phyloP scores from a whole-genome alignment of 768 basidiomycete genomes.

The Boletus sensibilis region DNA sequence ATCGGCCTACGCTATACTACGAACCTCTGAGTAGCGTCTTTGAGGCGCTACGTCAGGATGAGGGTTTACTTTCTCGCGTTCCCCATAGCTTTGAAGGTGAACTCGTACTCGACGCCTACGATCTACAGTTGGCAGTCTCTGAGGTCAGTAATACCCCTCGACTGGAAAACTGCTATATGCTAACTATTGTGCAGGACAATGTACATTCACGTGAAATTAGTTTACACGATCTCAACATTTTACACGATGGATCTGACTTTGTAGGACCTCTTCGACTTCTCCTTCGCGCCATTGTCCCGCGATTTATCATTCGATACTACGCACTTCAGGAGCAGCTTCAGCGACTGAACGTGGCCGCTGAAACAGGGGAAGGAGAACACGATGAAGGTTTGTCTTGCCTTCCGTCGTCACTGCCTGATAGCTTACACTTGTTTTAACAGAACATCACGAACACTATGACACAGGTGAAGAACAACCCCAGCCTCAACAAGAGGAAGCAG shows the following conservation, averaged over 20 bases:
- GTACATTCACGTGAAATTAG: conserved; percentile 65
- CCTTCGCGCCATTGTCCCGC: conserved; percentile 47
- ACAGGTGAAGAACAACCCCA: conserved; percentile 6
- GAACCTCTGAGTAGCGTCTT: conserved; percentile 71
- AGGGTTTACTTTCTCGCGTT: conserved; percentile 42
- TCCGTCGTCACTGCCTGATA: background rate
- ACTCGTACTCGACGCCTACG: conserved; percentile 67
- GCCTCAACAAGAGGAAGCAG: conserved; percentile 7
- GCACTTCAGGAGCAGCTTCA: conserved; percentile 58
- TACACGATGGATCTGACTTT: conserved; percentile 65
- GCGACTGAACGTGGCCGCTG: conserved; percentile 32
- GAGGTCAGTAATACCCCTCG: conserved; percentile 47
- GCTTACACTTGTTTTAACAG: conserved; percentile 12
- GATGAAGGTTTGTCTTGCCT: conserved; percentile 18
- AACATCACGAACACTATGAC: conserved; percentile 12
- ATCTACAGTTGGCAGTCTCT: conserved; percentile 59
- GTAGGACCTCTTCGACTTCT: conserved; percentile 62
- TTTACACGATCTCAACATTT: conserved; percentile 67
- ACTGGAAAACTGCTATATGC: background rate
- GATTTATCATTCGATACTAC: conserved; percentile 69
- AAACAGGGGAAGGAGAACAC: conserved; percentile 16
- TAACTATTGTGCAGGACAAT: conserved; percentile 53
- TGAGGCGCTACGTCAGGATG: conserved; percentile 67
- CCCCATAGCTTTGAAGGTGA: conserved; percentile 56
- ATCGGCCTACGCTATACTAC: conserved; percentile 71